A percentile compares a stretch with the other conserved stretches of the same genome.
These are phyloP conservation scores for Calcarisporium arbuscula DNA, from an alignment of 2,329 filamentous ascomycete genomes.

Conservation along the genomic window DNA sequence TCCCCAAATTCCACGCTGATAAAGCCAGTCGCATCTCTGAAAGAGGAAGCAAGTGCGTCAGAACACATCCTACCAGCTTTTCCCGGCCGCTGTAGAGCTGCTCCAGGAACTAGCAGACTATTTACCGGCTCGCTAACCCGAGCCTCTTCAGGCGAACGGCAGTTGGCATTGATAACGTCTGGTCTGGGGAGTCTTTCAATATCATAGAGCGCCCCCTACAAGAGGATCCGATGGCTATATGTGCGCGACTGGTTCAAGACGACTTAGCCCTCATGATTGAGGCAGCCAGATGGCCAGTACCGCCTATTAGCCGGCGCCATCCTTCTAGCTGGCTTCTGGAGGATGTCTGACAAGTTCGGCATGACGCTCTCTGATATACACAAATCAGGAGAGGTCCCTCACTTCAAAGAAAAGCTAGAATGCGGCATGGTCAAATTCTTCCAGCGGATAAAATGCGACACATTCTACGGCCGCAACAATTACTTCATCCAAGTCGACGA, in stretches of 20 bases:
- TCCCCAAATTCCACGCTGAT: constrained; percentile 62
- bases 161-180: constrained; percentile 62
- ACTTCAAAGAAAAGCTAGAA: constrained; percentile 64
- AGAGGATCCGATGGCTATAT: constrained; percentile 75
- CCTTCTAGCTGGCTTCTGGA: constrained; percentile 77
- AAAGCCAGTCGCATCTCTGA: constrained; percentile 64
- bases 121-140: constrained; percentile 69
- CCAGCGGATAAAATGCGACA: constrained; percentile 60
- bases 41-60: constrained; percentile 60
- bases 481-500: constrained; percentile 89
- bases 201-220: constrained; percentile 55
- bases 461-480: constrained; percentile 62
- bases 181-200: constrained; percentile 68
- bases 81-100: constrained; percentile 68
- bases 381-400: constrained; percentile 68
- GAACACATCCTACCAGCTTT: constrained; percentile 63
- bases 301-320: constrained; percentile 73
- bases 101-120: constrained; percentile 67
- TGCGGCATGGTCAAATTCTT: constrained; percentile 81
- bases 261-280: constrained; percentile 83
- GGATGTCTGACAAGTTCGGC: constrained; percentile 71
- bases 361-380: constrained; percentile 78
- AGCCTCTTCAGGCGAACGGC: constrained; percentile 57
- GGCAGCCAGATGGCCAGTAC: constrained; percentile 66
- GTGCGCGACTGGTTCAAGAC: constrained; percentile 69